Conservation (phyloP, 805 yeast species). For the Millerozyma acaciae region DNA sequence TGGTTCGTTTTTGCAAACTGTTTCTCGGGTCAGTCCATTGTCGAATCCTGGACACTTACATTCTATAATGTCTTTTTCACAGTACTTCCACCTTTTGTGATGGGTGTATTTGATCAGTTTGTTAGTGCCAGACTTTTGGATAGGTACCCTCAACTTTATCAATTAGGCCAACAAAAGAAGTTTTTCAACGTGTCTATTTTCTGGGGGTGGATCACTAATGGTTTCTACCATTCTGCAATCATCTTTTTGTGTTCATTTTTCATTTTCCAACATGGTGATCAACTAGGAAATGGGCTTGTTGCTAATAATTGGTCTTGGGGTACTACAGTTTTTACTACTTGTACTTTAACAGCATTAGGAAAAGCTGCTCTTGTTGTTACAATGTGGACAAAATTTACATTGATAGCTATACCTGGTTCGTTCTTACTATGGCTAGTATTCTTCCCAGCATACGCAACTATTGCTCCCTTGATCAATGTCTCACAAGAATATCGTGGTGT, state of each 20-base stretch:
- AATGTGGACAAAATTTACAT: constrained; percentile 91
- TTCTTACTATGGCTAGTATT: constrained; percentile 76
- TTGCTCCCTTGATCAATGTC: constrained; percentile 80
- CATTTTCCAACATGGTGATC: constrained; percentile 66
- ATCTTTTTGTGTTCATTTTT: constrained; percentile 69
- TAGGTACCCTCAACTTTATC: constrained; percentile 89
- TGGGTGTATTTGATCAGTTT: constrained; percentile 96
- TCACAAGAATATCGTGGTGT: constrained; percentile 85
- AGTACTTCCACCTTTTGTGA: constrained; percentile 90
- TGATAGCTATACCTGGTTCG: constrained; percentile 94
- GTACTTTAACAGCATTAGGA: constrained; percentile 84
- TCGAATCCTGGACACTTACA: constrained; percentile 97
- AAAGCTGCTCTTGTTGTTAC: constrained; percentile 91
- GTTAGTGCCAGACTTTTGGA: constrained; percentile 85
- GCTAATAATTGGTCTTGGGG: constrained; percentile 97
- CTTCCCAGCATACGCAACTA: constrained; percentile 80
- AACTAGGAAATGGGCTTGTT: constrained; percentile 60
- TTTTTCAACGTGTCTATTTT: constrained; percentile 89
- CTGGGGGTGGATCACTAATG: constrained; percentile 97
- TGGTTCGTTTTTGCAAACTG: constrained; percentile 95
- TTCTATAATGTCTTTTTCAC: constrained; percentile 93
- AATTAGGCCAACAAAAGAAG: constrained; percentile 81
- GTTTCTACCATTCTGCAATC: constrained; percentile 88
- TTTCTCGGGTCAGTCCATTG: constrained; percentile 91
- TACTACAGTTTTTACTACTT: constrained; percentile 79